A percentile compares a stretch with the other conserved stretches of the same genome.
Conservation (phyloP, 352 stramenopile species). For the Globisporangium spinosum region DNA sequence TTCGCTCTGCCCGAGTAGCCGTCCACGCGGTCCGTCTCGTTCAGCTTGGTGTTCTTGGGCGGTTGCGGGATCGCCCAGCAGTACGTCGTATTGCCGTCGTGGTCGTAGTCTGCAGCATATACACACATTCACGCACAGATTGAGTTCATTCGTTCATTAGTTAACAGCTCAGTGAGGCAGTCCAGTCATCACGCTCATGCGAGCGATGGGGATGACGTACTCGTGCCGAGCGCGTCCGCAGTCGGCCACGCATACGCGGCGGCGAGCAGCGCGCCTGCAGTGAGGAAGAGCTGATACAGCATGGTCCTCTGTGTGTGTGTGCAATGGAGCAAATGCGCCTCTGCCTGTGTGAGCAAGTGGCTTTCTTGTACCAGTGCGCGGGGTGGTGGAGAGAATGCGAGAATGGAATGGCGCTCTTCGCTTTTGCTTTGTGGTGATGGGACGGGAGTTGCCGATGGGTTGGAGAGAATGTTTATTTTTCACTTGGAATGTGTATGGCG, state of each 20-base stretch:
- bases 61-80: slow-evolving; percentile 52
- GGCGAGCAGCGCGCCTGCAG: slow-evolving; percentile 12
- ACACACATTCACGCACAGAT: neutral
- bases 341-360: neutral
- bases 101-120: slow-evolving; percentile 29
- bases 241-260: slow-evolving; percentile 5
- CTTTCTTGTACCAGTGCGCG: neutral
- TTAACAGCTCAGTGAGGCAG: neutral
- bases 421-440: neutral
- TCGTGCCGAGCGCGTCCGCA: slow-evolving; percentile 35
- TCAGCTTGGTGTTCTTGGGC: slow-evolving; percentile 37
- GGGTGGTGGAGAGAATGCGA: neutral
- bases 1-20: slow-evolving; percentile 25
- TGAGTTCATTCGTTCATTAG: neutral
- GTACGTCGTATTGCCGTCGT: slow-evolving; percentile 41
- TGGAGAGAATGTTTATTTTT: neutral
- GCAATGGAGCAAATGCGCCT: neutral
- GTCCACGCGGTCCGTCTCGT: slow-evolving; percentile 36
- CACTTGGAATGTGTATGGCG: slow-evolving; percentile 3
- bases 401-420: neutral
- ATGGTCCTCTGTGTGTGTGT: neutral
- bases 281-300: neutral
- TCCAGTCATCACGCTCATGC: neutral
- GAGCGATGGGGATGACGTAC: slow-evolving; percentile 23
- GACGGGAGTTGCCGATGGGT: neutral